Conservation (phyloP, 768 basidiomycete genomes). For the Tulasnella calospora region DNA sequence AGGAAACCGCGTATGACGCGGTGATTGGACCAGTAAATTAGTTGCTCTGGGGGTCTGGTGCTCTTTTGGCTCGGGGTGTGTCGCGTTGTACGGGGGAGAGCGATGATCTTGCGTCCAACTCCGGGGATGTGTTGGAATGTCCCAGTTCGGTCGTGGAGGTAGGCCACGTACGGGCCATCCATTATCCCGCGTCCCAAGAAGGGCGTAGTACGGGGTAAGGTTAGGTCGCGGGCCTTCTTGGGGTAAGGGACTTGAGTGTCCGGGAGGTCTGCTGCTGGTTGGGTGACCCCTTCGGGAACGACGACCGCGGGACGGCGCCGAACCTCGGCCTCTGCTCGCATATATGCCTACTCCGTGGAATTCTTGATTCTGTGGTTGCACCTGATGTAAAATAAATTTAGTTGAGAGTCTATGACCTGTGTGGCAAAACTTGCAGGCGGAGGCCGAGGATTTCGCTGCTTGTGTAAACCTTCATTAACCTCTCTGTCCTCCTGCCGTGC, state of each 20-base stretch:
- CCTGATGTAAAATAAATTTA: not conserved
- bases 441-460: not conserved
- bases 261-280: not conserved
- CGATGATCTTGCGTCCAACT: not conserved
- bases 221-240: not conserved
- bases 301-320: not conserved
- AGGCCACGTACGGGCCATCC: not conserved
- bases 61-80: not conserved
- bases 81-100: not conserved
- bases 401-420: not conserved
- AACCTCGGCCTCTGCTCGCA: not conserved
- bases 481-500: not conserved
- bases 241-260: not conserved
- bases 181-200: not conserved
- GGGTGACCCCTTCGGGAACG: not conserved
- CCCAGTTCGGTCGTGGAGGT: not conserved
- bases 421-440: not conserved
- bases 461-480: not conserved
- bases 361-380: not conserved
- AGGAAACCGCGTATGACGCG: not conserved
- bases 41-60: not conserved
- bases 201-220: not conserved
- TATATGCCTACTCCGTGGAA: not conserved
- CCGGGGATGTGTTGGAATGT: not conserved
- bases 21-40: not conserved